These are phyloP conservation scores for Rhodamnia rubescens DNA, from an alignment of 345 rosid species.

Conservation along the genomic window DNA sequence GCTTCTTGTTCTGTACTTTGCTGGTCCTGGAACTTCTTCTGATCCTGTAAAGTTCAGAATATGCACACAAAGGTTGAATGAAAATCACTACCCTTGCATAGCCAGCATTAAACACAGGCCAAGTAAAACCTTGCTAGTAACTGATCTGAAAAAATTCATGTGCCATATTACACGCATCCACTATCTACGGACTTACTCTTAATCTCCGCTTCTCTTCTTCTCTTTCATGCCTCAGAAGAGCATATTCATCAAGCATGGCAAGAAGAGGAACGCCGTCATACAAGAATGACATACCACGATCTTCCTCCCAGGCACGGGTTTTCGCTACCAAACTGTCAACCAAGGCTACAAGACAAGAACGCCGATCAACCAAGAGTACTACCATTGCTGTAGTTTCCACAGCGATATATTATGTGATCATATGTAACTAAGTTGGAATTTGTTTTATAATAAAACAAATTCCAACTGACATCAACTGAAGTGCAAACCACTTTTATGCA, in stretches of 20 bases:
- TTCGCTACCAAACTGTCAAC: slow-evolving; percentile 79
- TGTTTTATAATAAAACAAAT: neutral
- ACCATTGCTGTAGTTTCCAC: neutral
- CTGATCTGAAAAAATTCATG: neutral
- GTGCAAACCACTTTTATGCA: neutral
- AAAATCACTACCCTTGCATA: neutral
- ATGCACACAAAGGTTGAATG: neutral
- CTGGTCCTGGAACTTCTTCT: slow-evolving; percentile 78
- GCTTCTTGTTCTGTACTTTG: slow-evolving; percentile 75
- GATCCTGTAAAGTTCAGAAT: slow-evolving; percentile 27
- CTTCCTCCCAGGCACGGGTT: slow-evolving; percentile 86
- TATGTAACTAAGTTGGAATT: neutral
- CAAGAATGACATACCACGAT: slow-evolving; percentile 40
- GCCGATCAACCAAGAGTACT: neutral
- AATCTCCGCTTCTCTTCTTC: slow-evolving; percentile 87
- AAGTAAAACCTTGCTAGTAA: neutral
- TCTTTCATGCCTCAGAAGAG: slow-evolving; percentile 85
- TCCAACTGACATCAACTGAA: neutral
- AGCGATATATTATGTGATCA: neutral
- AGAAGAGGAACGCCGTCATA: slow-evolving; percentile 90
- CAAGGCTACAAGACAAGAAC: slow-evolving; percentile 31
- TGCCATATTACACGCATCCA: neutral
- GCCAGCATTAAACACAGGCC: neutral
- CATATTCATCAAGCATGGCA: slow-evolving; percentile 92
- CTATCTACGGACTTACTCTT: slow-evolving; percentile 31